Evolutionary conservation across 345 rosid genomes (phyloP), one percentile per base, ranked within the genome.

Genomic region (Streptanthus diversifolius): DNA sequence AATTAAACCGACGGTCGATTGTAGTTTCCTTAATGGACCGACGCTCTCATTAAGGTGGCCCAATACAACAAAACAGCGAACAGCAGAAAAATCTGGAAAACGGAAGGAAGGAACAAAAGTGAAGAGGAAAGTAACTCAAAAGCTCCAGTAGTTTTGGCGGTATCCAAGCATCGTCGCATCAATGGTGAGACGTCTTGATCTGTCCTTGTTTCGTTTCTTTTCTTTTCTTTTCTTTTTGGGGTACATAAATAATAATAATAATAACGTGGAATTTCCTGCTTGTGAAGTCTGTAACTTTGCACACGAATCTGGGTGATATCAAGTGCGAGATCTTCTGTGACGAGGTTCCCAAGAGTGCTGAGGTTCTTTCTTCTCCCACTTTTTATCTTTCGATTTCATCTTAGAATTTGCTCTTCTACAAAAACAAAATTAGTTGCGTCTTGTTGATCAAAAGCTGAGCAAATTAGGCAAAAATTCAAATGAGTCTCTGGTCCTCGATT

Each of bases 271-370:
- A n/a, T n/a, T n/a, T n/a, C n/a, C n/a, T n/a, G n/a, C n/a, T n/a
- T n/a, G n/a, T n/a, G n/a, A n/a, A 25, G 99, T 87, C 98, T 3
- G 98, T 91, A 48, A 95, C 99, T n/a, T 76, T 95, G 70, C 98
- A 91, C 84, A 95, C 98, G 30, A 95, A 90, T 80, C 96, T 95
- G 17, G 99, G 98, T 12, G 99, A 95, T 74, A 86, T 95, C 72
- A 95, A 95, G 85, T 91, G 99, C 78, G 99, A 95, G 84, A 82
- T 95, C 82, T 85, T 84, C 72, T 95, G 99, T 55, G 98, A 95
- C 79, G 98, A 91, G 79, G 99, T 90, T 40, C 82, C 96, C 55
- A 95, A 95, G 79, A 79, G 92, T 37, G 88, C 97, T 25, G 98
- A 91, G 99, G 99, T 88, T 43, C 48, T 68, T 8, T 3, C 12